A percentile compares a stretch with the other conserved stretches of the same genome.
These are phyloP conservation scores for Alternaria ethzedia DNA, from an alignment of 2,329 filamentous ascomycete genomes.

Conservation along the genomic window DNA sequence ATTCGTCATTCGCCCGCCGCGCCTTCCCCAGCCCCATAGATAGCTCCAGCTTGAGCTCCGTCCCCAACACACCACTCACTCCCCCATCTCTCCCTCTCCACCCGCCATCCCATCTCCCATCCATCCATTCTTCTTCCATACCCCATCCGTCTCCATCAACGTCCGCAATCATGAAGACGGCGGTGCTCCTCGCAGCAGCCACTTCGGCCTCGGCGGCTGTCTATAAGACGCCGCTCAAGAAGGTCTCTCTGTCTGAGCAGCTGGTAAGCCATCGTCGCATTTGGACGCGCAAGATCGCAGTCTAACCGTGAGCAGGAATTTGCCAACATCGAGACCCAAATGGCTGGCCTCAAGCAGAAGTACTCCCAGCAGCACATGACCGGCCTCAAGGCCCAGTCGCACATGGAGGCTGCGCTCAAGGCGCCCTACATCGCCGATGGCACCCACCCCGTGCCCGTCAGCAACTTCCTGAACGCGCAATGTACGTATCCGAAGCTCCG, in stretches of 20 bases:
- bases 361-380: constrained; percentile 72
- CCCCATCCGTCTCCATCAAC: constrained; percentile 4
- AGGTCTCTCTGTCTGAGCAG: constrained; percentile 90
- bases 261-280: constrained; percentile 67
- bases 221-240: constrained; percentile 98
- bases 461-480: constrained; percentile 98
- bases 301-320: constrained; percentile 62
- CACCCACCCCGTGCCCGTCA: constrained; percentile 82
- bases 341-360: constrained; percentile 88
- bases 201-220: constrained; percentile 83
- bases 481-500: constrained; percentile 67
- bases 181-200: constrained; percentile 77
- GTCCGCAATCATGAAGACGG: constrained; percentile 75
- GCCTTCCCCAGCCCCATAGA: constrained; percentile 17
- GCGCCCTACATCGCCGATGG: constrained; percentile 70
- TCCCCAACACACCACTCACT: constrained; percentile 4
- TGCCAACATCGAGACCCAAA: constrained; percentile 80
- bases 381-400: constrained; percentile 71
- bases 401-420: constrained; percentile 80
- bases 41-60: constrained; percentile 21
- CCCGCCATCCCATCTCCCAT: constrained; percentile 8
- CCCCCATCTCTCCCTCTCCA: constrained; percentile 13
- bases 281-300: constrained; percentile 4
- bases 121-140: constrained; percentile 8
- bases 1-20: constrained; percentile 14